Base-by-base conservation (phyloP, 345 rosid genomes). In the Populus pruinosa region DNA sequence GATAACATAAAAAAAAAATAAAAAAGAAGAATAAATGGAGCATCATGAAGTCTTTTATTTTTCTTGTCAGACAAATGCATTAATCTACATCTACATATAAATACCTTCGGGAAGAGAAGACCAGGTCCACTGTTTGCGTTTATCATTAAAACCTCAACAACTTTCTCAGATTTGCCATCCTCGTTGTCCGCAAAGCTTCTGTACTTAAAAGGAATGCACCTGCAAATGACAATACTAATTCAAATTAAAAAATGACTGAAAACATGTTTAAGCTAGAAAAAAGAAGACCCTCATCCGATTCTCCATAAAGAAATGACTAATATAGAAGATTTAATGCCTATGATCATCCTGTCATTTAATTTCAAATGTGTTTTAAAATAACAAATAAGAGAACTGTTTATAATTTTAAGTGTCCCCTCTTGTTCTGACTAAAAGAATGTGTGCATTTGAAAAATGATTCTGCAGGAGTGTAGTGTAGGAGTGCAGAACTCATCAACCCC, bases 21-120 rank as follows among this genome's bases (percentile, higher is more conserved):
- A 44, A 3, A 44, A 0, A 44, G 12, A 25, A 25, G 14, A 44
- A 44, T 44, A 44, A 12, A 44, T 44, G 50, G 2, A 44, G 16
- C 14, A 44, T 44, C 4, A 12, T 44, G 16, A 13, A 44, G 17
- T 13, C 50, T 11, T 44, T 44, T 44, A 11, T 44, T 44, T 44
- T 44, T 44, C 50, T 44, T 44, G 50, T 3, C 4, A 44, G 17
- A 44, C 4, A 44, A 44, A 44, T 44, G 17, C 50, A 44, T 44
- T 44, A 44, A 44, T 10, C 16, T 44, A 44, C 49, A 12, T 44
- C 50, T 13, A 13, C 36, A 29, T 33, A 70, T 10, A 25, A 5
- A 43, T 80, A 83, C 91, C 88, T 87, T 85, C 14, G 87, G 91
- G 74, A 88, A 88, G 78, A 87, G 77, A 68, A 88, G 88, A 76